phyloP scores from a whole-genome alignment of 345 rosid species.

The Noccaea bulbosa region DNA sequence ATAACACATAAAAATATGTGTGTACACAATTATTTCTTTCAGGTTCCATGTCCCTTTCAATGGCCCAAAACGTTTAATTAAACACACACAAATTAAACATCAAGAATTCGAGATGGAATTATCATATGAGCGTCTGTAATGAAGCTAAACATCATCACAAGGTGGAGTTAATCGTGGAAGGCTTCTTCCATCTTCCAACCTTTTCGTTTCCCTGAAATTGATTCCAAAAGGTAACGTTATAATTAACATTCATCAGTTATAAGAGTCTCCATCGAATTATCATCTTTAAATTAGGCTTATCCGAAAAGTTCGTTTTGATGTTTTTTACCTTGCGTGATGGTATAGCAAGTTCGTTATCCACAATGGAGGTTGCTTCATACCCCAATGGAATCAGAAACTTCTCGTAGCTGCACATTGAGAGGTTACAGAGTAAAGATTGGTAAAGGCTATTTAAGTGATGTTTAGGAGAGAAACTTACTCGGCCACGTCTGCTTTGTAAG shows the following conservation, averaged over 20 bases:
- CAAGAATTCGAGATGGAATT: not conserved
- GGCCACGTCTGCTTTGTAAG: slow-evolving; percentile 73
- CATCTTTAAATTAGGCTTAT: not conserved
- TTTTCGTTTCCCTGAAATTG: slow-evolving; percentile 75
- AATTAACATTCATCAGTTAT: too few relatives aligned
- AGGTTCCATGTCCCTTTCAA: slow-evolving; percentile 14
- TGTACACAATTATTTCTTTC: not conserved
- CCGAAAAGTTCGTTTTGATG: not conserved
- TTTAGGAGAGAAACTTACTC: slow-evolving; percentile 51
- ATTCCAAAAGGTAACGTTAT: not conserved
- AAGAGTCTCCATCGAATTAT: not conserved
- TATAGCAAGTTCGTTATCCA: slow-evolving; percentile 69
- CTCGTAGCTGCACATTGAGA: slow-evolving; percentile 59
- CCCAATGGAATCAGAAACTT: slow-evolving; percentile 72
- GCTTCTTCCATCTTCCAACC: slow-evolving; percentile 87
- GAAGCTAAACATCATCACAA: not conserved
- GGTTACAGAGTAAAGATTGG: not conserved
- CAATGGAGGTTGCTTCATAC: slow-evolving; percentile 59
- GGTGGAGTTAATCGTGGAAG: slow-evolving; percentile 13
- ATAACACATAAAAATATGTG: not conserved
- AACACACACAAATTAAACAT: not conserved
- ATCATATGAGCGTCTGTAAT: not conserved
- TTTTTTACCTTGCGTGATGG: slow-evolving; percentile 61
- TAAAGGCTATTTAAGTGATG: not conserved
- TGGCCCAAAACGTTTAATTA: not conserved